Evolutionary conservation across 2,329 filamentous ascomycete genomes (phyloP).

Genomic region (Huntiella savannae): DNA sequence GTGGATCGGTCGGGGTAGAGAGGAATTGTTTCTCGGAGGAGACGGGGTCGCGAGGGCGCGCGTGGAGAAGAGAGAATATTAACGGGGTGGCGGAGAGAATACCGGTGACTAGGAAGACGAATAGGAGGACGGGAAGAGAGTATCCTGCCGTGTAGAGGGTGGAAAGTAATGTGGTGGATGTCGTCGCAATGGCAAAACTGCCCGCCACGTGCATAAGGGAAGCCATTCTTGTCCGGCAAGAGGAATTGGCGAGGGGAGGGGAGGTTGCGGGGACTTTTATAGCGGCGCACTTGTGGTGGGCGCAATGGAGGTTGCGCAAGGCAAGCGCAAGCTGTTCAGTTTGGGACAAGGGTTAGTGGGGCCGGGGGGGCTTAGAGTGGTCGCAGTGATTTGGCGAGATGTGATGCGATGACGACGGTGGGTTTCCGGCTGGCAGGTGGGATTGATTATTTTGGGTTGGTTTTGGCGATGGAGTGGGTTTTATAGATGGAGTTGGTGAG

Average conservation of each 20-base stretch:
- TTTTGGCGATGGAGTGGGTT: too few species aligned
- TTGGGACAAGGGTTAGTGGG: neutral
- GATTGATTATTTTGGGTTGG: too few species aligned
- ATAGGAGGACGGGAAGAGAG: conserved; percentile 6
- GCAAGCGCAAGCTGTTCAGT: neutral
- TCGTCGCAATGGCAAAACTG: neutral
- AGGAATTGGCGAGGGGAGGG: neutral
- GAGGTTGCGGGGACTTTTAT: neutral
- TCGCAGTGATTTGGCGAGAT: neutral
- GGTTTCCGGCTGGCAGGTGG: too few species aligned
- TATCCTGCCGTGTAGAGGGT: neutral
- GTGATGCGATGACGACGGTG: too few species aligned
- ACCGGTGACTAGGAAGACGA: neutral
- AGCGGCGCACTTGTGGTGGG: neutral
- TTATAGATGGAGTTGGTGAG: too few species aligned
- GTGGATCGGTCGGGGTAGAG: conserved; percentile 50
- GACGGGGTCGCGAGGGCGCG: conserved; percentile 54
- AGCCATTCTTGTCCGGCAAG: neutral
- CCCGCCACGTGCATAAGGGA: too few species aligned
- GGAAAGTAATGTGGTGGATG: neutral
- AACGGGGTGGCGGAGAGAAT: conserved; percentile 15
- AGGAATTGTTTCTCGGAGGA: conserved; percentile 72
- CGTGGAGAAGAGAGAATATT: conserved; percentile 56
- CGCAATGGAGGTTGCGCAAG: neutral
- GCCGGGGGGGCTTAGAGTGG: neutral